Evolutionary conservation across 148 eudicot genomes (phyloP), one percentile per base, ranked within the genome.

Genomic region (Talinum fruticosum): DNA sequence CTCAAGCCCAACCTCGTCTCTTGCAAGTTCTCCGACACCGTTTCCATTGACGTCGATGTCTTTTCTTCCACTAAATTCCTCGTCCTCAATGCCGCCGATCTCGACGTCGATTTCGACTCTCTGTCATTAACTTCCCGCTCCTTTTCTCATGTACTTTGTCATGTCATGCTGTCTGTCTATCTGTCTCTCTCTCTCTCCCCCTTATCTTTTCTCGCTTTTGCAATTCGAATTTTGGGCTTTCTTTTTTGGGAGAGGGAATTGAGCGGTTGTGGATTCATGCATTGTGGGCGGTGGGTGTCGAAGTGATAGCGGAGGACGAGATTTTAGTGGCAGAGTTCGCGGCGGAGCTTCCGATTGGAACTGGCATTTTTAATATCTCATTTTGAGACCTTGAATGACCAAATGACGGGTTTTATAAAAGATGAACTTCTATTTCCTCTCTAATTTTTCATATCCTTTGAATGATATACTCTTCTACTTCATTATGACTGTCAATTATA

Each of bases 321-420:
- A 88, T 93, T 49, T 47, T 90, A 86, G 92, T 96, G 84, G 73
- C 73, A 76, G 97, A 90, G 80, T 96, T 96, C 78, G 75, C 85
- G 12, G 87, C 89, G 71, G 90, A 82, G 79, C 88, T 96, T 71
- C 93, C 91, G n/a, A 21, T 80, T 75, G 97, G 97, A 36, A 74
- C 53, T 49, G 99, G 99, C 53, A 74, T 84, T 82, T 81, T 96
- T 81, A 78, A 79, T 71, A 82, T 96, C 32, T 79, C 78, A 4
- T 96, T 91, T 88, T 30, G 99, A 97, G 66, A 93, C 86, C 68
- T 82, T 96, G 19, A 96, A 91, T 83, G 98, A 96, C 78, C 87
- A 90, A 74, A 93, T 96, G 99, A 93, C 79, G 99, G 99, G 1
- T 96, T 96, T 79, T 96, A 96, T 80, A 87, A 91, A 85, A 96